phyloP scores from a whole-genome alignment of 1,284 basidiomycete genomes.

The Termitomyces sp. region DNA sequence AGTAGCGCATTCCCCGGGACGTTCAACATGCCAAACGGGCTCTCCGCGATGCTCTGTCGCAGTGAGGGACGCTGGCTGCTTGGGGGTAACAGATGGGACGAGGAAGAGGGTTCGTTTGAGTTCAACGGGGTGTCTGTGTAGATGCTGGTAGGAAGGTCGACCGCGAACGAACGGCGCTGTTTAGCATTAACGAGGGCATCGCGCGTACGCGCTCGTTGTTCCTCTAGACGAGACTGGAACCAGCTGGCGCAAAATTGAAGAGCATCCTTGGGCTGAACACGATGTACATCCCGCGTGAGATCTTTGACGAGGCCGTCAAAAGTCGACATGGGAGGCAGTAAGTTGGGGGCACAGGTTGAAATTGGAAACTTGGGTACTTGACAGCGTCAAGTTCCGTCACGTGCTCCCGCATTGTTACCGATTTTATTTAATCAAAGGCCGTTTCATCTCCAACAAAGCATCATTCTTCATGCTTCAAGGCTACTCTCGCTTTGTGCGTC shows the following conservation, averaged over 20 bases:
- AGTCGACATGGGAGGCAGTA: conserved; percentile 47
- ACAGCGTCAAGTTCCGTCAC: conserved; percentile 5
- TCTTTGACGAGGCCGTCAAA: conserved; percentile 81
- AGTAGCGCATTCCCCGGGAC: conserved; percentile 73
- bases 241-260: conserved; percentile 95
- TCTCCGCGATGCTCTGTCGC: conserved; percentile 48
- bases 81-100: conserved; percentile 48
- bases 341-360: conserved; percentile 2
- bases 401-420: conserved; percentile 12
- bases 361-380: neutral
- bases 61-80: conserved; percentile 42
- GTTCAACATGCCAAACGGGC: conserved; percentile 72
- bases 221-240: conserved; percentile 86
- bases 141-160: conserved; percentile 52
- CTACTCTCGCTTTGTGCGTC: neutral
- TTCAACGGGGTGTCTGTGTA: conserved; percentile 52
- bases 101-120: conserved; percentile 28
- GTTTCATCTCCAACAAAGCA: conserved; percentile 15
- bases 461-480: conserved; percentile 10
- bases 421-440: conserved; percentile 3
- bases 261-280: conserved; percentile 83
- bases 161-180: conserved; percentile 41
- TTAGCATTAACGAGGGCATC: conserved; percentile 54
- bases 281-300: conserved; percentile 80
- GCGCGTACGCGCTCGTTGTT: conserved; percentile 70